Percentiles rank a stretch among this genome's conserved stretches.
Evolutionary conservation across 305 asterid genomes (phyloP).

Genomic region (Solanum hybrid): DNA sequence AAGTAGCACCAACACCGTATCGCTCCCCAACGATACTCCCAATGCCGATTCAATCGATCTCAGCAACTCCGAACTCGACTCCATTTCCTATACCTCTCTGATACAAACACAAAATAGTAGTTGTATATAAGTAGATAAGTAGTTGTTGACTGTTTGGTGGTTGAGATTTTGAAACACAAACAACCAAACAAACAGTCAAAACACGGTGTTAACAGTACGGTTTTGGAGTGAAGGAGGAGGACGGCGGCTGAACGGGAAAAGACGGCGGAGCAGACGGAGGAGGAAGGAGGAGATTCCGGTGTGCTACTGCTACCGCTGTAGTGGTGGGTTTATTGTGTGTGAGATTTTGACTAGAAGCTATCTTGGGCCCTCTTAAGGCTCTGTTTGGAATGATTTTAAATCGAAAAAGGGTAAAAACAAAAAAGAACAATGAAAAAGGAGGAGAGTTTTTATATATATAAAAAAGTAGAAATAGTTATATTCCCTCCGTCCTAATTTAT

Average conservation of each 20-base stretch:
- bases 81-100: constrained; percentile 17
- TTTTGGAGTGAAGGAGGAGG: neutral
- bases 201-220: neutral
- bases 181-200: neutral
- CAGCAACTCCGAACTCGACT: constrained; percentile 35
- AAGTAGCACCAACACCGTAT: constrained; percentile 29
- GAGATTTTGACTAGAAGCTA: neutral
- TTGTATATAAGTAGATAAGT: neutral
- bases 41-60: constrained; percentile 47
- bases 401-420: neutral
- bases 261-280: neutral
- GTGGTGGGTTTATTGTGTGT: neutral
- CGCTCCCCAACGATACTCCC: constrained; percentile 49
- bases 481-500: neutral
- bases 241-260: neutral
- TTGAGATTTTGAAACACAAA: neutral
- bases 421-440: neutral
- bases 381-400: neutral
- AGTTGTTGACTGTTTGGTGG: neutral
- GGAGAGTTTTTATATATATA: neutral
- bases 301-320: neutral
- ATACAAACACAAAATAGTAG: neutral
- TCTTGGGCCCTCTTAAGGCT: neutral
- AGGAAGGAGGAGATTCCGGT: neutral
- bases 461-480: neutral